These are phyloP conservation scores for Bretziella fagacearum DNA, from an alignment of 2,329 filamentous ascomycete species.

Conservation along the genomic window DNA sequence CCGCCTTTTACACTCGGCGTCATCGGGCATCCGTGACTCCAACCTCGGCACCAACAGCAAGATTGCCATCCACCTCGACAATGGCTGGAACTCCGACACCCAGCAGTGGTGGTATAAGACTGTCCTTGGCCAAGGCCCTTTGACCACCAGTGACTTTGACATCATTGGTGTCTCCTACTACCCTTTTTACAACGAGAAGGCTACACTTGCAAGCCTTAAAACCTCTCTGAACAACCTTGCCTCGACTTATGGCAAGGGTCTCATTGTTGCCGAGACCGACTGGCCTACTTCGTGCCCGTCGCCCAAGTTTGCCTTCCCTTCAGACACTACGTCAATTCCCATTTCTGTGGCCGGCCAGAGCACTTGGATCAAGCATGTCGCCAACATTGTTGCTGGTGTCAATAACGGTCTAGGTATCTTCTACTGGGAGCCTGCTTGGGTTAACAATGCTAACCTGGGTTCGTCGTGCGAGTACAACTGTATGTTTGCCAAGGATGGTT, in stretches of 20 bases:
- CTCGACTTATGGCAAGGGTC: constrained; percentile 43
- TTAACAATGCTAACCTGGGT: constrained; percentile 46
- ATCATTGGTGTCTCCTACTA: constrained; percentile 59
- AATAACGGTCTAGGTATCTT: constrained; percentile 43
- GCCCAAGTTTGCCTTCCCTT: constrained; percentile 41
- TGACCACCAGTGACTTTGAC: constrained; percentile 43
- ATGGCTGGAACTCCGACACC: constrained; percentile 54
- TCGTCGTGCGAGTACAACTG: constrained; percentile 49
- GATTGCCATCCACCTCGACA: constrained; percentile 60
- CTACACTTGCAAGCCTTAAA: constrained; percentile 41
- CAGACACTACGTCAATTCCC: constrained; percentile 41
- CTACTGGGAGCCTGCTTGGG: constrained; percentile 61
- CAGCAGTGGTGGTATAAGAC: constrained; percentile 50
- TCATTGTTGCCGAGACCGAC: constrained; percentile 54
- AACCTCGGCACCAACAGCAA: constrained; percentile 38
- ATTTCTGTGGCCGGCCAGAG: constrained; percentile 46
- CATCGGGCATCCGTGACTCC: constrained; percentile 48
- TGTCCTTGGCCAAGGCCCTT: constrained; percentile 33
- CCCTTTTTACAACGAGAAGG: constrained; percentile 47
- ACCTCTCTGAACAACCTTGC: constrained; percentile 41
- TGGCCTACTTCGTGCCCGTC: constrained; percentile 50
- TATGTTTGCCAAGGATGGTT: constrained; percentile 39
- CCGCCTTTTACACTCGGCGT: constrained; percentile 44
- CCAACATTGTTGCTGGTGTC: constrained; percentile 35
- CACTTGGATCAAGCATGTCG: constrained; percentile 43